phyloP scores from a whole-genome alignment of 2,329 filamentous ascomycete genomes.

The Verticillium dahliae region DNA sequence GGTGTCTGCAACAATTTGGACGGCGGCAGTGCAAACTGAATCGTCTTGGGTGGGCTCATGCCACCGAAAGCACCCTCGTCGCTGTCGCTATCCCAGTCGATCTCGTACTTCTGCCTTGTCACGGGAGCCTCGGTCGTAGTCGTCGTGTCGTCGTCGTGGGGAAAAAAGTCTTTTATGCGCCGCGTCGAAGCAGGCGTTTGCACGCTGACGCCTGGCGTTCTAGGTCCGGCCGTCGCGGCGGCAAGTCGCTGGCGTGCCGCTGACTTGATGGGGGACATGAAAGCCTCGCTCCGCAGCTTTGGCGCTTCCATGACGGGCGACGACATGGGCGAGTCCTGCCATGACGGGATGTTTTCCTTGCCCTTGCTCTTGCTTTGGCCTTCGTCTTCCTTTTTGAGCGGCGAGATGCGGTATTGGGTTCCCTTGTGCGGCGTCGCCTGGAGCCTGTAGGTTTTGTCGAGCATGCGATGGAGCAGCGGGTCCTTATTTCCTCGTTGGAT shows the following conservation, averaged over 20 bases:
- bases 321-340: constrained; percentile 57
- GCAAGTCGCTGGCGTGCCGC: constrained; percentile 36
- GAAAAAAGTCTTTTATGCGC: constrained; percentile 45
- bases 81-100: constrained; percentile 70
- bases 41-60: constrained; percentile 89
- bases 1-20: constrained; percentile 75
- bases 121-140: constrained; percentile 14
- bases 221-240: constrained; percentile 40
- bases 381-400: constrained; percentile 30
- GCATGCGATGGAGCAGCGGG: constrained; percentile 80
- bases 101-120: constrained; percentile 41
- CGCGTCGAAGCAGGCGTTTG: constrained; percentile 62
- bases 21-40: constrained; percentile 75
- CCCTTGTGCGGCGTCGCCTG: constrained; percentile 79
- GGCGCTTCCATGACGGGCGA: constrained; percentile 76
- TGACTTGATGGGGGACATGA: constrained; percentile 62
- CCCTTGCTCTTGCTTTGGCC: constrained; percentile 25
- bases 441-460: constrained; percentile 92
- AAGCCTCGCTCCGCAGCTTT: constrained; percentile 77
- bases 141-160: constrained; percentile 16
- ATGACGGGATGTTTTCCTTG: constrained; percentile 29
- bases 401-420: constrained; percentile 33
- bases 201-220: constrained; percentile 80
- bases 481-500: constrained; percentile 45
- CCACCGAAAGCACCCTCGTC: constrained; percentile 58